Conservation (phyloP, 495 filamentous ascomycete species). For the Xylaria palmicola region DNA sequence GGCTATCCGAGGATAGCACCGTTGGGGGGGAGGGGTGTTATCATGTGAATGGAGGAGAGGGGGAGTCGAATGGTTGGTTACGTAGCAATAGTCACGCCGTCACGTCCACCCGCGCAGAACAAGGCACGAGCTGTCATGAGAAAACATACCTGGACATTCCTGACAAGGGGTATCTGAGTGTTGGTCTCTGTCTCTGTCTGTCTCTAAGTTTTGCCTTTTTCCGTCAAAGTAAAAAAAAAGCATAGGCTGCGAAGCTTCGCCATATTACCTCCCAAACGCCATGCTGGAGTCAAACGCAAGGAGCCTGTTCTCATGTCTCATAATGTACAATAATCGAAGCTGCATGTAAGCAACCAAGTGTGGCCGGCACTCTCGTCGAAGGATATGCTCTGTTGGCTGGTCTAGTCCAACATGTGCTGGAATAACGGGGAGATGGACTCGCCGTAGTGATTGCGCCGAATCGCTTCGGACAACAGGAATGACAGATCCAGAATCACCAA, state of each 20-base stretch:
- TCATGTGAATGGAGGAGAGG: neutral
- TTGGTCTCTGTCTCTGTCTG: slow-evolving; percentile 21
- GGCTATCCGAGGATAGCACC: slow-evolving; percentile 53
- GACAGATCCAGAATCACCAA: slow-evolving; percentile 86
- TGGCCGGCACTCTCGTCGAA: slow-evolving; percentile 5
- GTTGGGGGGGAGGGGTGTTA: slow-evolving; percentile 34
- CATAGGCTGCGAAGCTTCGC: slow-evolving; percentile 12
- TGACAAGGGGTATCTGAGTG: slow-evolving; percentile 34
- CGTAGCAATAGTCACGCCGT: neutral
- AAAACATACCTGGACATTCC: slow-evolving; percentile 20
- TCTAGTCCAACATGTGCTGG: slow-evolving; percentile 63
- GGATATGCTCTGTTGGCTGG: neutral
- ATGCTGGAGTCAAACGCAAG: slow-evolving; percentile 14
- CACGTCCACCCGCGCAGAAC: neutral
- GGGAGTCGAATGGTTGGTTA: neutral
- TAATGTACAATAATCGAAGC: slow-evolving; percentile 17
- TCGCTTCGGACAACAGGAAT: slow-evolving; percentile 84
- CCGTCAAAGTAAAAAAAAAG: neutral
- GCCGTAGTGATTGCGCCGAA: slow-evolving; percentile 90
- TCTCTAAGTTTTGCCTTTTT: neutral
- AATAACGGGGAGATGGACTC: slow-evolving; percentile 86
- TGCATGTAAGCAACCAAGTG: neutral
- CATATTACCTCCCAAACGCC: slow-evolving; percentile 19
- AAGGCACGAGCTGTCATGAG: neutral
- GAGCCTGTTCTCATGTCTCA: slow-evolving; percentile 14